phyloP scores from a whole-genome alignment of 345 rosid genomes.

The Euphorbia pulcherrima region DNA sequence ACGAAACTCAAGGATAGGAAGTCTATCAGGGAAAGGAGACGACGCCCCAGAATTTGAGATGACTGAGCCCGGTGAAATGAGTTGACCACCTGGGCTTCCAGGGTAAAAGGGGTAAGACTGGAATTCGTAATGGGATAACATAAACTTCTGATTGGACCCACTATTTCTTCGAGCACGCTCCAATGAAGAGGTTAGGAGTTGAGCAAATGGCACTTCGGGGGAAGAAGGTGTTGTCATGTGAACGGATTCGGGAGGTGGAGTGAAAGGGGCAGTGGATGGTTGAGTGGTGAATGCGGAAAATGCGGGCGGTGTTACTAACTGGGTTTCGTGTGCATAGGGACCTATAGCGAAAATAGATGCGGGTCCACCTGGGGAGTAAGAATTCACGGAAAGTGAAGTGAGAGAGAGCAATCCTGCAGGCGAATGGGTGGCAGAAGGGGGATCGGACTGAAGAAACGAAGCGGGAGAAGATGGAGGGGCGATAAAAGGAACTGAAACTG shows the following conservation, averaged over 20 bases:
- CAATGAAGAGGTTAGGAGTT: conserved; percentile 74
- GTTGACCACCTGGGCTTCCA: conserved; percentile 78
- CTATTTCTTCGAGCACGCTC: conserved; percentile 72
- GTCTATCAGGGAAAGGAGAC: conserved; percentile 77
- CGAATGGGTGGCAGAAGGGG: conserved; percentile 73
- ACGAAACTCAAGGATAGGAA: conserved; percentile 53
- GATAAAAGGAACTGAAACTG: conserved; percentile 57
- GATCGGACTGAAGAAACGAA: conserved; percentile 78
- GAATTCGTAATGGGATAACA: conserved; percentile 62
- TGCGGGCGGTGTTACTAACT: conserved; percentile 88
- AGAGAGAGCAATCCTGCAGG: conserved; percentile 64
- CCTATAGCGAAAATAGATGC: conserved; percentile 72
- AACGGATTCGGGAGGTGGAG: conserved; percentile 88
- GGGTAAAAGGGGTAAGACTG: conserved; percentile 58
- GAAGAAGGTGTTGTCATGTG: conserved; percentile 84
- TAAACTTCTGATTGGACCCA: conserved; percentile 54
- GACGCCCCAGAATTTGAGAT: conserved; percentile 79
- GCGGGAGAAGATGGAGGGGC: conserved; percentile 98
- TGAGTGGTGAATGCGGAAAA: conserved; percentile 88
- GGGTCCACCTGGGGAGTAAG: conserved; percentile 65
- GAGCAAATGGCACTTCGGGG: conserved; percentile 95
- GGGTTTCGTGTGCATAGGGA: conserved; percentile 95
- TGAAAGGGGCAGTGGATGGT: conserved; percentile 87
- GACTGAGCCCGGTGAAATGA: conserved; percentile 77
- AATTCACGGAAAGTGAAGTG: conserved; percentile 42